Conservation (phyloP, 305 asterid species). For the Fraxinus sp. region DNA sequence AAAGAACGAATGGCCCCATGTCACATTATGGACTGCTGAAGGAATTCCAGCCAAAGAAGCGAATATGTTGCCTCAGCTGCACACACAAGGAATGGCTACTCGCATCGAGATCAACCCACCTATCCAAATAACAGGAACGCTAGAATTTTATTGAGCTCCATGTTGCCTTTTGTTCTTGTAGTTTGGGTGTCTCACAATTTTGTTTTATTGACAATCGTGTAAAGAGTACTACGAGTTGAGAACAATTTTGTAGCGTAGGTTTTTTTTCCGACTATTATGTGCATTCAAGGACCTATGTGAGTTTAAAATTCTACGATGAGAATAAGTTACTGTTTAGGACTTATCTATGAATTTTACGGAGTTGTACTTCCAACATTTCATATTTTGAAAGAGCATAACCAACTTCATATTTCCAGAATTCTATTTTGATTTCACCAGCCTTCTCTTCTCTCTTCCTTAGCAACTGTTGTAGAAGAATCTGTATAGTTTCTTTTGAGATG, state of each 20-base stretch:
- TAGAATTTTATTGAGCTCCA: slow-evolving; percentile 56
- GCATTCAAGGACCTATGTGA: not conserved
- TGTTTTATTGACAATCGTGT: not conserved
- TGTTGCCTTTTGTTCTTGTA: not conserved
- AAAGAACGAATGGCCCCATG: slow-evolving; percentile 87
- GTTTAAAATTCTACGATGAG: not conserved
- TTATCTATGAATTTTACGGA: not conserved
- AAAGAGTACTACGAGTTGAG: not conserved
- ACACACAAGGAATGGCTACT: slow-evolving; percentile 71
- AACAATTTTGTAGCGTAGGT: slow-evolving; percentile 24
- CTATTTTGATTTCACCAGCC: not conserved
- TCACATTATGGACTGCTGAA: slow-evolving; percentile 76
- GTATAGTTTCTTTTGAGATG: not conserved
- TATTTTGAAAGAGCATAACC: not conserved
- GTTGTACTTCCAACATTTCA: not conserved
- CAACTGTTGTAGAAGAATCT: not conserved
- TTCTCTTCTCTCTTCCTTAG: not conserved
- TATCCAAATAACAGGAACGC: slow-evolving; percentile 54
- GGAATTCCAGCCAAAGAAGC: slow-evolving; percentile 76
- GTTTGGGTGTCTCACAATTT: not conserved
- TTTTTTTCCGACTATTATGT: not conserved
- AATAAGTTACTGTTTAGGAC: not conserved
- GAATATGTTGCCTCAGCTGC: slow-evolving; percentile 57
- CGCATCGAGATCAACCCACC: slow-evolving; percentile 82
- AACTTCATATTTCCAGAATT: not conserved